Conservation (phyloP, 1,284 basidiomycete species). For the Trametes versicolor region DNA sequence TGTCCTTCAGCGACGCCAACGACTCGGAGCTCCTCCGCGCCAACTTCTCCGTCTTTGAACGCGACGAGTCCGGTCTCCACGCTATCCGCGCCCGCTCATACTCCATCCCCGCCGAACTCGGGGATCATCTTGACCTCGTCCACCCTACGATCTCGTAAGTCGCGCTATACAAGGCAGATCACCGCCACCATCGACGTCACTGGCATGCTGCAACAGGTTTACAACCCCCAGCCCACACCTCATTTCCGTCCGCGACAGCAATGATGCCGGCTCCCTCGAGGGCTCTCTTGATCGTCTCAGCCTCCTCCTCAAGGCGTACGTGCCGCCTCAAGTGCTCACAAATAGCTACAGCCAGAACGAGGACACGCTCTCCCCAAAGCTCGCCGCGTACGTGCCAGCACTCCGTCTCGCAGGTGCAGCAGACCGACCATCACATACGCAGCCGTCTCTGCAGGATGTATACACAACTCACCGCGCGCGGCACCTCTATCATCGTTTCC, state of each 20-base stretch:
- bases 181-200: neutral
- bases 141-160: slow-evolving; percentile 51
- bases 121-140: slow-evolving; percentile 50
- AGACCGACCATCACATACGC: neutral
- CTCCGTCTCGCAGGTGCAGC: slow-evolving; percentile 42
- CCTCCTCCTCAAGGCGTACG: slow-evolving; percentile 45
- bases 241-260: slow-evolving; percentile 55
- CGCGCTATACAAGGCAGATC: neutral
- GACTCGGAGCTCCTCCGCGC: slow-evolving; percentile 49
- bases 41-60: slow-evolving; percentile 50
- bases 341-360: slow-evolving; percentile 49
- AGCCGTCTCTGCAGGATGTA: slow-evolving; percentile 63
- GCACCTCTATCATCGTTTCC: slow-evolving; percentile 70
- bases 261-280: slow-evolving; percentile 35
- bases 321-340: slow-evolving; percentile 58
- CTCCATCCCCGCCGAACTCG: slow-evolving; percentile 51
- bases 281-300: slow-evolving; percentile 41
- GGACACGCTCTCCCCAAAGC: slow-evolving; percentile 43
- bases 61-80: slow-evolving; percentile 45
- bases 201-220: slow-evolving; percentile 24
- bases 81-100: slow-evolving; percentile 52
- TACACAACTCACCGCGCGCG: slow-evolving; percentile 68
- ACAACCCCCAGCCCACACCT: slow-evolving; percentile 33
- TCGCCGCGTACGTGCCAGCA: slow-evolving; percentile 65
- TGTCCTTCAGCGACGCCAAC: slow-evolving; percentile 51